Percentiles rank a stretch among this genome's conserved stretches.
phyloP scores from a whole-genome alignment of 2,329 filamentous ascomycete species.

The Onygenales sp. region DNA sequence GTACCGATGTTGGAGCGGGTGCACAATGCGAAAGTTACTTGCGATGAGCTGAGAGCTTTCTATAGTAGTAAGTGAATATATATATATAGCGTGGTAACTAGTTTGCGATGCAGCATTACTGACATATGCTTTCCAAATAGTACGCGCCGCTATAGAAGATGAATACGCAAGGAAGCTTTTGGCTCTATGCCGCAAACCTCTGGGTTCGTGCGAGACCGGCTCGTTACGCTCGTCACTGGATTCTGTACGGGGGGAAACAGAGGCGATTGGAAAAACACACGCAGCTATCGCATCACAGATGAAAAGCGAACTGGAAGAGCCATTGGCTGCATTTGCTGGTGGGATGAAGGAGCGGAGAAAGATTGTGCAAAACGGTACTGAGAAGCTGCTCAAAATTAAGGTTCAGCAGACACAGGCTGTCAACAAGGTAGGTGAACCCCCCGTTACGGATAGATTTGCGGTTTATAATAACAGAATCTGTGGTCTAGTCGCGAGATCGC shows the following conservation, averaged over 20 bases:
- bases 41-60: constrained; percentile 86
- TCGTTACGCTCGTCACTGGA: constrained; percentile 78
- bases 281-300: constrained; percentile 84
- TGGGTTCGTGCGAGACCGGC: constrained; percentile 80
- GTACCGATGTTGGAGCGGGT: constrained; percentile 85
- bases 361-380: constrained; percentile 87
- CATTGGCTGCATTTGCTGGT: constrained; percentile 79
- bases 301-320: constrained; percentile 93
- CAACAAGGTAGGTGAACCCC: constrained; percentile 61
- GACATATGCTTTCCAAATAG: constrained; percentile 33
- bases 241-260: constrained; percentile 77
- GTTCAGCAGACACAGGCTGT: constrained; percentile 81
- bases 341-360: constrained; percentile 95
- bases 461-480: neutral
- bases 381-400: constrained; percentile 89
- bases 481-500: constrained; percentile 65
- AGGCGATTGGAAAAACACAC: constrained; percentile 89
- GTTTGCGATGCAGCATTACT: neutral
- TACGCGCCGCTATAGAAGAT: constrained; percentile 87
- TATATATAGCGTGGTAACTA: neutral
- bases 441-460: neutral
- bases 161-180: constrained; percentile 89
- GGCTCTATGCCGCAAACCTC: constrained; percentile 73
- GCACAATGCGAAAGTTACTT: constrained; percentile 87
- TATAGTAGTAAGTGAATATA: constrained; percentile 56